Percentiles rank a stretch among this genome's conserved stretches.
Evolutionary conservation across 768 basidiomycete genomes (phyloP).

Genomic region (Pseudohyphozyma bogoriensis): DNA sequence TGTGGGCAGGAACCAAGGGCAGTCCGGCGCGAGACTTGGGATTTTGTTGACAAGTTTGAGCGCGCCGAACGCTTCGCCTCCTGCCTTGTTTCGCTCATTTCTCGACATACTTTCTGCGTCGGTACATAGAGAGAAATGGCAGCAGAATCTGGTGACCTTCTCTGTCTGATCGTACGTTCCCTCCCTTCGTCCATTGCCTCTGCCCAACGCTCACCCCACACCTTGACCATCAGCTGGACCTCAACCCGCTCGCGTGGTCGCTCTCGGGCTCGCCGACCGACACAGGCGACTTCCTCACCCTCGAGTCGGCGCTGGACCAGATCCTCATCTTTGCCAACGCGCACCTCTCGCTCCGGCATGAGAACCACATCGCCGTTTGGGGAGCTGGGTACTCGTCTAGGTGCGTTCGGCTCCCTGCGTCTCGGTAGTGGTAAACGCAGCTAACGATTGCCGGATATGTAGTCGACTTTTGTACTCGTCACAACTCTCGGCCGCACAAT

Average conservation of each 20-base stretch:
- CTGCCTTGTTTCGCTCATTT: too few species aligned
- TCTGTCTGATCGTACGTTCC: conserved; percentile 19
- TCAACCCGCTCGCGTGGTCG: conserved; percentile 32
- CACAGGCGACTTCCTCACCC: conserved; percentile 46
- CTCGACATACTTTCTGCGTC: too few species aligned
- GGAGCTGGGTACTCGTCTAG: conserved; percentile 77
- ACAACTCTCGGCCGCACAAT: conserved; percentile 2
- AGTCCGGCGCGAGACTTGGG: too few species aligned
- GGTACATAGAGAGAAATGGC: too few species aligned
- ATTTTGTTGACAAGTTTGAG: too few species aligned
- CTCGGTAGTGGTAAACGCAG: too few species aligned
- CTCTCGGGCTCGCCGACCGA: background rate
- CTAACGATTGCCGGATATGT: conserved; percentile 44
- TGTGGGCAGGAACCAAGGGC: too few species aligned
- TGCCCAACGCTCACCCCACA: background rate
- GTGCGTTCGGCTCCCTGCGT: conserved; percentile 39
- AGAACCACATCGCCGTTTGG: conserved; percentile 86
- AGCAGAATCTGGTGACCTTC: conserved; percentile 7
- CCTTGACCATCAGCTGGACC: conserved; percentile 28
- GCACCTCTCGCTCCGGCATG: conserved; percentile 79
- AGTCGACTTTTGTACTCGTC: conserved; percentile 23
- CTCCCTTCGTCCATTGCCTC: too few species aligned
- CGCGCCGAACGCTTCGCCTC: too few species aligned
- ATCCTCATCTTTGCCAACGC: conserved; percentile 84
- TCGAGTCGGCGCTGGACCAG: conserved; percentile 68